Evolutionary conservation across 768 basidiomycete genomes (phyloP).

Genomic region (Collybia mongolica): DNA sequence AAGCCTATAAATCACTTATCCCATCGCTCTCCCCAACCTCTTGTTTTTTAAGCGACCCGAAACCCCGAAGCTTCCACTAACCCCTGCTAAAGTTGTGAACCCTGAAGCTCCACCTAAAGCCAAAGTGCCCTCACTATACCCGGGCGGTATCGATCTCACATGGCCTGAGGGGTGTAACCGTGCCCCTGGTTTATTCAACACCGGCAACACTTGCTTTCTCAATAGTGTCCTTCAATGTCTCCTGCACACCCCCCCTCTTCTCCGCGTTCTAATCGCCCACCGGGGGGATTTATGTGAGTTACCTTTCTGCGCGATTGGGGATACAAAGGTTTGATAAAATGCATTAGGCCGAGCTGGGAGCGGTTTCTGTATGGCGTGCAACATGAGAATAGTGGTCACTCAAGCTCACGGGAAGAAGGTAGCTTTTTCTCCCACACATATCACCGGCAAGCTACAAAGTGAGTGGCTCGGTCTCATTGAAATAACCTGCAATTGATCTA

Average conservation of each 20-base stretch:
- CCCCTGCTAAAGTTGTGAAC: conserved; percentile 18
- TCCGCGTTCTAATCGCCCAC: conserved; percentile 57
- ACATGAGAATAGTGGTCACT: conserved; percentile 53
- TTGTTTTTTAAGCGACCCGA: conserved; percentile 15
- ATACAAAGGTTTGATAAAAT: conserved; percentile 2
- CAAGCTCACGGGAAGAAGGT: conserved; percentile 47
- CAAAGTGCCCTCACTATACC: conserved; percentile 43
- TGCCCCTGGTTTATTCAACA: conserved; percentile 76
- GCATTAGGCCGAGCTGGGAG: conserved; percentile 37
- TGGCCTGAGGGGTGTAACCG: conserved; percentile 54
- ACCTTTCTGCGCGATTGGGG: conserved; percentile 3
- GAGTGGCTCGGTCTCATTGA: conserved; percentile 19
- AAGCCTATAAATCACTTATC: conserved; percentile 7
- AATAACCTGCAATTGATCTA: conserved; percentile 3
- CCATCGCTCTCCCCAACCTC: not conserved
- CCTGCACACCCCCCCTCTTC: conserved; percentile 86
- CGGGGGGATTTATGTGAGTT: conserved; percentile 60
- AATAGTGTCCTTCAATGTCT: conserved; percentile 95
- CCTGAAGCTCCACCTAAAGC: conserved; percentile 17
- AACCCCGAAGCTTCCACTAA: conserved; percentile 11
- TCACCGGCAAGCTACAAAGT: conserved; percentile 75
- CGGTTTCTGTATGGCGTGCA: conserved; percentile 83
- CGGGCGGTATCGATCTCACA: conserved; percentile 54
- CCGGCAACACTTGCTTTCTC: conserved; percentile 93
- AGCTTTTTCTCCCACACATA: conserved; percentile 60